These are phyloP conservation scores for Metschnikowia koreensis DNA, from an alignment of 805 yeast species.

Conservation along the genomic window DNA sequence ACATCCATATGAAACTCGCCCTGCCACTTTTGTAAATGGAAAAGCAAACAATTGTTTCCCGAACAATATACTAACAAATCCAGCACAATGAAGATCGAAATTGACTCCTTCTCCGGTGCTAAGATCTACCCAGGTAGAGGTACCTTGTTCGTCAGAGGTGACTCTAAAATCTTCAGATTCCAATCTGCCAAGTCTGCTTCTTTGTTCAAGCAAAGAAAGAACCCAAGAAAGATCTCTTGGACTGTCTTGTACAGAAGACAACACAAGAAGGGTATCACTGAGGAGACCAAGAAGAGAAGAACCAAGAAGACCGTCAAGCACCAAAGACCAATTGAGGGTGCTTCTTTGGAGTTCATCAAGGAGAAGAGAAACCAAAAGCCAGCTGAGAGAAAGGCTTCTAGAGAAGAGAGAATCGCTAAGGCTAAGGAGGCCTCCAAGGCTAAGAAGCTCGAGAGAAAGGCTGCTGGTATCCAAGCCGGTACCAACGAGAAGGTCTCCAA, in stretches of 20 bases:
- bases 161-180: slow-evolving; percentile 99
- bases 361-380: slow-evolving; percentile 96
- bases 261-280: slow-evolving; percentile 99
- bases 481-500: slow-evolving; percentile 64
- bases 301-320: slow-evolving; percentile 95
- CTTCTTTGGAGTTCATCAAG: slow-evolving; percentile 96
- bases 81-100: slow-evolving; percentile 92
- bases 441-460: slow-evolving; percentile 92
- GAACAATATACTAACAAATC: slow-evolving; percentile 31
- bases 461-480: slow-evolving; percentile 68
- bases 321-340: slow-evolving; percentile 99
- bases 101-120: slow-evolving; percentile 98
- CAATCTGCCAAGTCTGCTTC: slow-evolving; percentile 96
- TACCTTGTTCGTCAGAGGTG: slow-evolving; percentile 98
- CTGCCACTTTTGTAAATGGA: no score
- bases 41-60: background rate
- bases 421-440: slow-evolving; percentile 89
- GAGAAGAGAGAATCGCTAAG: slow-evolving; percentile 82
- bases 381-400: slow-evolving; percentile 96
- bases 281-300: slow-evolving; percentile 97
- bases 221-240: slow-evolving; percentile 99
- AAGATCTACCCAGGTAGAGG: slow-evolving; percentile 99
- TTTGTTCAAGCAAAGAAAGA: slow-evolving; percentile 99
- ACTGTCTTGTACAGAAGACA: slow-evolving; percentile 99
- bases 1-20: background rate